Conservation (phyloP, 2,329 filamentous ascomycete genomes). For the Diaporthe citri region DNA sequence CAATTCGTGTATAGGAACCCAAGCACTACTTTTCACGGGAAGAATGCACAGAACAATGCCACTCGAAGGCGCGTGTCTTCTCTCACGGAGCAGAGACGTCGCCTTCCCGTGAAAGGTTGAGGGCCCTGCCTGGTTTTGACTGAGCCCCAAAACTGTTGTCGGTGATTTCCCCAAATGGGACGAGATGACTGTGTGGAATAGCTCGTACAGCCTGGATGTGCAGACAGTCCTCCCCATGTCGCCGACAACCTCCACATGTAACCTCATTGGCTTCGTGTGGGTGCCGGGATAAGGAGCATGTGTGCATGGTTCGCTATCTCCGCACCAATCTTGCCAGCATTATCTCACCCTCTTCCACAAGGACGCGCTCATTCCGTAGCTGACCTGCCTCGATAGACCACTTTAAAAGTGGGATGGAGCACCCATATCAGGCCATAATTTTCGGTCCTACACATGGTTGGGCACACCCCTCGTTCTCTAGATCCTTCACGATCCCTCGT, state of each 20-base stretch:
- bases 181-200: background rate
- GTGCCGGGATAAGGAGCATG: background rate
- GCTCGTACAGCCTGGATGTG: background rate
- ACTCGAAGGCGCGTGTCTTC: background rate
- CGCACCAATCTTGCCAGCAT: background rate
- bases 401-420: background rate
- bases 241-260: background rate
- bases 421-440: conserved; percentile 12
- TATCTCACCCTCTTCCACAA: background rate
- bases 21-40: background rate
- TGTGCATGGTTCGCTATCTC: conserved; percentile 13
- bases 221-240: conserved; percentile 2
- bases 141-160: background rate
- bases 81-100: background rate
- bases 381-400: conserved; percentile 10
- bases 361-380: background rate
- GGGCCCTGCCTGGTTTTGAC: background rate
- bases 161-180: background rate
- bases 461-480: background rate
- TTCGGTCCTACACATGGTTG: background rate
- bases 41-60: background rate
- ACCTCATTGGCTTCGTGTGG: conserved; percentile 4
- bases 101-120: background rate
- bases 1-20: background rate
- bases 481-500: background rate